Evolutionary conservation across 108 stramenopile species (phyloP).

Genomic region (Pseudonitzschia multiseries): DNA sequence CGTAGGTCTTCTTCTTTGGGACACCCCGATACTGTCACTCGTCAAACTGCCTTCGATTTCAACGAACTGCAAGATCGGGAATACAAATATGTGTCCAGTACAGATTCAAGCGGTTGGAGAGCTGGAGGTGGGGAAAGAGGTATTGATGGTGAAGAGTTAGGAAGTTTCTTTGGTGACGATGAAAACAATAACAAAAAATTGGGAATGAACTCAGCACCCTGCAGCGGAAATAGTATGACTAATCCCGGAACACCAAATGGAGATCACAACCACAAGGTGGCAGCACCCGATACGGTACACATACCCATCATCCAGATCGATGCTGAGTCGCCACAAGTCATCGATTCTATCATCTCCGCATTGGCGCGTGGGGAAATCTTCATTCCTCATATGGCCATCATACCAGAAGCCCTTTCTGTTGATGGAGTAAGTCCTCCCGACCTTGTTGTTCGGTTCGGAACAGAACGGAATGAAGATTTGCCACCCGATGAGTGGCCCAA

Average conservation of each 20-base stretch:
- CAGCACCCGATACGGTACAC: conserved; percentile 81
- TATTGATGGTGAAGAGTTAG: conserved; percentile 10
- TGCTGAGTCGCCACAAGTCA: conserved; percentile 49
- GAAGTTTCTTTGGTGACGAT: not conserved
- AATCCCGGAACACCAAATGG: conserved; percentile 26
- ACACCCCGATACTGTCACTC: conserved; percentile 82
- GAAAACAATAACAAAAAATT: not conserved
- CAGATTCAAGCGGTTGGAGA: conserved; percentile 77
- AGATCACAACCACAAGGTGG: conserved; percentile 47
- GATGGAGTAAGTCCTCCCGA: conserved; percentile 78
- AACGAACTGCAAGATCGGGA: conserved; percentile 89
- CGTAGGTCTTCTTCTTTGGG: conserved; percentile 57
- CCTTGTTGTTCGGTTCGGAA: conserved; percentile 80
- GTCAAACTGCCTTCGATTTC: conserved; percentile 89
- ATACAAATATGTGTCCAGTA: conserved; percentile 87
- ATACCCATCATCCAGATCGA: conserved; percentile 88
- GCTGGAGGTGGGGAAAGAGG: conserved; percentile 87
- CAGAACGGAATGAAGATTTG: conserved; percentile 84
- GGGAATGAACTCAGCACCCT: not conserved
- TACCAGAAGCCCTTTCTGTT: conserved; percentile 81
- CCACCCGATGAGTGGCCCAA: conserved; percentile 90
- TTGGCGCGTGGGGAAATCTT: conserved; percentile 84
- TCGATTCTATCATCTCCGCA: conserved; percentile 68
- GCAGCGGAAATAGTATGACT: not conserved
- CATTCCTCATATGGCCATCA: conserved; percentile 84